Evolutionary conservation across 2,329 filamentous ascomycete species (phyloP), one percentile per base, ranked within the genome.

Genomic region (Escovopsis sp.): DNA sequence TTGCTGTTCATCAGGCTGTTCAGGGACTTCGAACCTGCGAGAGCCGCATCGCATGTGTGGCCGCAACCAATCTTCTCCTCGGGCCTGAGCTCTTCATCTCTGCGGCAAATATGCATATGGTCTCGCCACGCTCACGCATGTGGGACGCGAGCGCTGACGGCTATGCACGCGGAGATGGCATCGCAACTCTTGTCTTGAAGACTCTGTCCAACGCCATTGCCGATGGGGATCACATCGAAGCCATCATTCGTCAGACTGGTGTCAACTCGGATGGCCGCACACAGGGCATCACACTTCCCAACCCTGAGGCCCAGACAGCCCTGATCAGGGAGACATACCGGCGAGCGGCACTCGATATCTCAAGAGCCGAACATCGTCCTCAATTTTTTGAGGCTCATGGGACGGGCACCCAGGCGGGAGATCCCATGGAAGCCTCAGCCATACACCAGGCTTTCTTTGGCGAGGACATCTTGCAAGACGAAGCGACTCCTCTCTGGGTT

Each of bases 111-210:
- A 32, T 50, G 12, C 39, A 44, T n/a, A 49, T 52, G 49, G 44
- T 41, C 34, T 49, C 39, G 26, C 39, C 44, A 7, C 45, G 47
- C 8, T 41, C 37, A 3, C 41, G 38, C 12, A 49, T 49, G 47
- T 68, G 58, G 51, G 69, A 68, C 46, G 47, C 48, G 2, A 51
- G 49, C 18, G 70, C 64, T 2, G 59, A 66, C 45, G 72, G 72
- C 1, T 75, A 73, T 49, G 66, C 60, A 1, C 59, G 70, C 60
- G 69, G 47, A 3, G 49, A 53, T 8, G 51, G 50, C 3, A 49
- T 63, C n/a, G 64, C 55, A 0, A 53, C 60, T 12, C 40, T 73
- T 3, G 45, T 71, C 1, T 45, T 73, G 4, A 73, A 72, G 52
- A 58, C 55, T 0, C 54, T 73, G 0, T 53, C 56, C 4, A 55